These are phyloP conservation scores for Chrysanthemum lavandulifolium DNA, from an alignment of 129 eudicot genomes.

Conservation along the genomic window DNA sequence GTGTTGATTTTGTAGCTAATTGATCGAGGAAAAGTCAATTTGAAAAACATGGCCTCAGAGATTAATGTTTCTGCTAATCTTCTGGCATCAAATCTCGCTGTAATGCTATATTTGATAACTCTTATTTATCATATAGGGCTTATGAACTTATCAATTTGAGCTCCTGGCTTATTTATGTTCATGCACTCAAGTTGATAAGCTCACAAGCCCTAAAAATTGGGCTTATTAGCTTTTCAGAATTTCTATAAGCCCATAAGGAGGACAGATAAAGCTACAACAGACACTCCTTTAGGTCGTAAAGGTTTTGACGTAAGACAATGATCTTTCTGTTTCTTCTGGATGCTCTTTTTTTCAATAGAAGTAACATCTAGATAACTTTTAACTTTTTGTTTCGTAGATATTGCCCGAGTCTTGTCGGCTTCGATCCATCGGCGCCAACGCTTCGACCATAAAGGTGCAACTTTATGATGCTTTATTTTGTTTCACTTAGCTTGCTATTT, in stretches of 20 bases:
- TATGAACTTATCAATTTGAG: no score
- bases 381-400: slow-evolving; percentile 45
- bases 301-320: not conserved
- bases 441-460: slow-evolving; percentile 52
- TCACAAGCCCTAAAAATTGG: not conserved
- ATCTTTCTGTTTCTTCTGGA: slow-evolving; percentile 7
- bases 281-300: no score
- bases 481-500: not conserved
- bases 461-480: slow-evolving; percentile 20
- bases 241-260: no score
- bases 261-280: no score
- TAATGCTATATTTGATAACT: slow-evolving; percentile 38
- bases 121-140: not conserved
- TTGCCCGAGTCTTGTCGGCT: slow-evolving; percentile 31
- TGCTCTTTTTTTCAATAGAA: not conserved
- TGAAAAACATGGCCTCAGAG: slow-evolving; percentile 72
- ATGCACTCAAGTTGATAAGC: no score
- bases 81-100: slow-evolving; percentile 56
- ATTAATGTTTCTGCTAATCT: slow-evolving; percentile 61
- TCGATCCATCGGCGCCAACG: slow-evolving; percentile 34
- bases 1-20: slow-evolving; percentile 45
- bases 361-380: not conserved
- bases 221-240: no score
- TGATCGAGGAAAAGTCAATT: slow-evolving; percentile 63
- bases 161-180: no score